Evolutionary conservation across 1,139 yeast genomes (phyloP).

Genomic region (Hemisphaericaspora xylofermentans): DNA sequence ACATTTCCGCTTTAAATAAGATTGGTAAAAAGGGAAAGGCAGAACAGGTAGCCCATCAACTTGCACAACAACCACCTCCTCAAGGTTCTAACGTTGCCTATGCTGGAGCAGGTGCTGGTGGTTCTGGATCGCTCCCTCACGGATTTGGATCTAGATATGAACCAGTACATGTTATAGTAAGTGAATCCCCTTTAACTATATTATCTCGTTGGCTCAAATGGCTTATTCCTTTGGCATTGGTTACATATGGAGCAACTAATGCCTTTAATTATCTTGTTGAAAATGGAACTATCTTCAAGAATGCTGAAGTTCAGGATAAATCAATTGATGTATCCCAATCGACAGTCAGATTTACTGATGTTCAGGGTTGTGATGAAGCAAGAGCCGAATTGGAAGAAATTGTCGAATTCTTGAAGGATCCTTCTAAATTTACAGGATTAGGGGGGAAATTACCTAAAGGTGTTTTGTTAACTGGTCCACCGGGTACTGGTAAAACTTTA

Average conservation of each 20-base stretch:
- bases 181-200: constrained; percentile 76
- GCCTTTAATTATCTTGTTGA: constrained; percentile 80
- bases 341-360: constrained; percentile 86
- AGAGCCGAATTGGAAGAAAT: constrained; percentile 95
- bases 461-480: constrained; percentile 95
- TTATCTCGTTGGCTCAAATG: constrained; percentile 88
- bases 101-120: constrained; percentile 17
- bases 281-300: constrained; percentile 79
- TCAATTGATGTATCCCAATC: constrained; percentile 83
- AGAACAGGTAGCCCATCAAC: constrained; percentile 47
- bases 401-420: constrained; percentile 94
- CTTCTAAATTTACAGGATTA: constrained; percentile 89
- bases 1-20: constrained; percentile 75
- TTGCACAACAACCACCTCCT: constrained; percentile 12
- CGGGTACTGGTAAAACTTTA: constrained; percentile 98
- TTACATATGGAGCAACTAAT: constrained; percentile 71
- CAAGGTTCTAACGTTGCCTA: background rate
- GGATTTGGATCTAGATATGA: constrained; percentile 56
- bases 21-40: constrained; percentile 81
- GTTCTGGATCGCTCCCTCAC: constrained; percentile 29
- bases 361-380: constrained; percentile 98
- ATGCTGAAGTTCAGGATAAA: constrained; percentile 71
- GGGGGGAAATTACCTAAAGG: constrained; percentile 99
- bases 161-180: constrained; percentile 88
- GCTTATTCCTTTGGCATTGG: constrained; percentile 76